A percentile compares a stretch with the other conserved stretches of the same genome.
These are phyloP conservation scores for Paratinospora sagittata DNA, from an alignment of 164 flowering plant species.

Conservation along the genomic window DNA sequence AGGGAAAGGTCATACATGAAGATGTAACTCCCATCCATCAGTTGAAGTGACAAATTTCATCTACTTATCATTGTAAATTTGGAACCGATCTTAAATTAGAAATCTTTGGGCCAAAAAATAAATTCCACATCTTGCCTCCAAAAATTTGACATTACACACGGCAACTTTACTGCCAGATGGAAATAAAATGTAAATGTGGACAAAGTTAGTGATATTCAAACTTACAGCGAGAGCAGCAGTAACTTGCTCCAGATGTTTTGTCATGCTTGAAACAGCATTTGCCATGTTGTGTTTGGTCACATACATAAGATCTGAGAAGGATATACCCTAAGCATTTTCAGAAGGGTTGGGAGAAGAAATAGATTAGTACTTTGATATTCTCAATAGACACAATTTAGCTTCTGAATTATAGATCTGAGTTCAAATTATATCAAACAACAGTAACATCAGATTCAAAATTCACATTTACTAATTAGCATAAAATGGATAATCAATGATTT, in stretches of 20 bases:
- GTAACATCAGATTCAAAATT: too few species aligned
- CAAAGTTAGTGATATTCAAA: slow-evolving; percentile 7
- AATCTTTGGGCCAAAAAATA: too few species aligned
- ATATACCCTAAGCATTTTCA: slow-evolving; percentile 52
- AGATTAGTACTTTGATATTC: background rate
- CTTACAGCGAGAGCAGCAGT: slow-evolving; percentile 76
- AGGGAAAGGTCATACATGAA: background rate
- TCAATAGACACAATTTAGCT: background rate
- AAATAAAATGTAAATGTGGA: background rate
- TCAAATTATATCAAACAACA: too few species aligned
- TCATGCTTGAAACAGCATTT: slow-evolving; percentile 81
- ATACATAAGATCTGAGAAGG: slow-evolving; percentile 82
- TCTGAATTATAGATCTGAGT: too few species aligned
- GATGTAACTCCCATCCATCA: background rate
- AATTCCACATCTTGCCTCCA: too few species aligned
- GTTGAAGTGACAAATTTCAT: background rate
- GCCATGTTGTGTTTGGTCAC: slow-evolving; percentile 84
- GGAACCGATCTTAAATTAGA: background rate
- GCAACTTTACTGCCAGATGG: background rate
- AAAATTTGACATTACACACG: background rate
- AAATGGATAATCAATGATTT: background rate
- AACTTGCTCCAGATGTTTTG: slow-evolving; percentile 67
- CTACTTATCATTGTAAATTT: background rate
- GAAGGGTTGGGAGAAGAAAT: background rate
- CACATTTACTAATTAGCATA: background rate